Evolutionary conservation across 805 yeast species (phyloP).

Genomic region (Cyberlindnera maclurae): DNA sequence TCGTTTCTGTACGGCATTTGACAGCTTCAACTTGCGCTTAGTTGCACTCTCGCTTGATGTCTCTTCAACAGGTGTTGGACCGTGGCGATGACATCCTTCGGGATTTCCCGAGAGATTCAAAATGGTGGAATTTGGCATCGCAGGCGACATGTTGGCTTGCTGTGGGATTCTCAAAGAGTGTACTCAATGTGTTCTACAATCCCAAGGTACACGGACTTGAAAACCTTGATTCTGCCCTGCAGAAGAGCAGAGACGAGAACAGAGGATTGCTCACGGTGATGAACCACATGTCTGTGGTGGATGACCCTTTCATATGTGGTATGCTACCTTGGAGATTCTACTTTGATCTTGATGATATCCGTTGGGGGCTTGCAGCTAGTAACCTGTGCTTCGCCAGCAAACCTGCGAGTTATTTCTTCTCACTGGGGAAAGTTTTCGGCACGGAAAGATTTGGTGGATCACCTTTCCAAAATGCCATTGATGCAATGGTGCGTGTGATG

Average conservation of each 20-base stretch:
- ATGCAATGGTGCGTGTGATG: slow-evolving; percentile 74
- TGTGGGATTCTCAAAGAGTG: slow-evolving; percentile 55
- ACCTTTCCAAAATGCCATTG: slow-evolving; percentile 85
- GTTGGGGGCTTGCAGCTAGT: slow-evolving; percentile 95
- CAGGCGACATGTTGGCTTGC: slow-evolving; percentile 62
- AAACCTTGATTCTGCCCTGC: slow-evolving; percentile 55
- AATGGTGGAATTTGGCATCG: slow-evolving; percentile 62
- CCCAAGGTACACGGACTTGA: slow-evolving; percentile 58
- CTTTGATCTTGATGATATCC: slow-evolving; percentile 52
- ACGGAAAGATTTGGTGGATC: slow-evolving; percentile 88
- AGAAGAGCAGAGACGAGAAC: slow-evolving; percentile 56
- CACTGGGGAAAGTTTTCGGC: slow-evolving; percentile 81
- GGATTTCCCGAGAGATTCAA: slow-evolving; percentile 52
- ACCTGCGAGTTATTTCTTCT: slow-evolving; percentile 54
- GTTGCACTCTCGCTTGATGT: slow-evolving; percentile 31
- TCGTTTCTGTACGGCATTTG: too few relatives aligned
- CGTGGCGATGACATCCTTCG: slow-evolving; percentile 68
- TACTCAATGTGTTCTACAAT: slow-evolving; percentile 55
- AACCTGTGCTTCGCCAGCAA: slow-evolving; percentile 74
- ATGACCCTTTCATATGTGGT: slow-evolving; percentile 90
- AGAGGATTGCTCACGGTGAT: slow-evolving; percentile 77
- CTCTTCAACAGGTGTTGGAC: slow-evolving; percentile 57
- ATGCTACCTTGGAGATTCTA: slow-evolving; percentile 68
- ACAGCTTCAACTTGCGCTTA: too few relatives aligned
- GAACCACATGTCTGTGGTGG: slow-evolving; percentile 90